Conservation (phyloP, 345 rosid genomes). For the Lepidium didymum region DNA sequence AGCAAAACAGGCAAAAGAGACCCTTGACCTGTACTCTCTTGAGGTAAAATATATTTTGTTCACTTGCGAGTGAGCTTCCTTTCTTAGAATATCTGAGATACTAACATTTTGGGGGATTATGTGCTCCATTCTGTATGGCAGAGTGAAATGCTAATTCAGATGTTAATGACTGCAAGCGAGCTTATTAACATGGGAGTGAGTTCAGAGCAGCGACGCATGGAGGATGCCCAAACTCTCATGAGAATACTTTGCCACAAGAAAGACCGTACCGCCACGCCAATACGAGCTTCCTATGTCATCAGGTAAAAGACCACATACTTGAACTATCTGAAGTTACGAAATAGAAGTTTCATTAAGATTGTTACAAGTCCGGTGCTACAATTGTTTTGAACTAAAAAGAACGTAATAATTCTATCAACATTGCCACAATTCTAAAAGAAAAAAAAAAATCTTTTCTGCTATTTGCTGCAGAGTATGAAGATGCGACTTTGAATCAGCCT, state of each 20-base stretch:
- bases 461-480: conserved; percentile 57
- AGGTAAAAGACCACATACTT: conserved; percentile 39
- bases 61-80: neutral
- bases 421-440: neutral
- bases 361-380: conserved; percentile 18
- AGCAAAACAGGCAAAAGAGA: conserved; percentile 63
- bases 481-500: conserved; percentile 38
- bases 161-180: conserved; percentile 87
- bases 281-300: conserved; percentile 92
- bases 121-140: conserved; percentile 26
- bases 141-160: conserved; percentile 65
- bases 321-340: neutral
- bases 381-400: conserved; percentile 6
- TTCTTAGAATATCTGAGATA: neutral
- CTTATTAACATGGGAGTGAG: conserved; percentile 58
- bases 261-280: conserved; percentile 69
- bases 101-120: neutral
- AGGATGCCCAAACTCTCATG: conserved; percentile 69
- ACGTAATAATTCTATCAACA: conserved; percentile 2
- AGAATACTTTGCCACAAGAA: conserved; percentile 96
- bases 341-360: neutral
- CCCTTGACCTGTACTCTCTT: conserved; percentile 64
- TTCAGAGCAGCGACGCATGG: conserved; percentile 39
- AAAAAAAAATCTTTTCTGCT: neutral
- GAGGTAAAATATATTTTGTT: conserved; percentile 44